Conservation (phyloP, 2,329 filamentous ascomycete genomes). For the Huntiella savannae region DNA sequence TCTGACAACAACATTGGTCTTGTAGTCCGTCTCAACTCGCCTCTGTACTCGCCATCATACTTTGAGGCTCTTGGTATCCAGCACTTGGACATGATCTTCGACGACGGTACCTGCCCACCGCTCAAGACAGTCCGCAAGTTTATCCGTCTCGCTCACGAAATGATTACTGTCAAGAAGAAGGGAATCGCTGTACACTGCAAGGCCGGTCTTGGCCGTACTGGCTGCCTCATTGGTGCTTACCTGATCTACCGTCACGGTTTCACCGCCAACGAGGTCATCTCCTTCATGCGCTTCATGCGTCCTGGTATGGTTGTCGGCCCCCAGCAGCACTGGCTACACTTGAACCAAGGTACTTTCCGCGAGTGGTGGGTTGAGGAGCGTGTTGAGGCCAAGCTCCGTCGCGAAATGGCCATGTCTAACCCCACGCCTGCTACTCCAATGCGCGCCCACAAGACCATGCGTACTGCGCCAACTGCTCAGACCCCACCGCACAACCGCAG, state of each 20-base stretch:
- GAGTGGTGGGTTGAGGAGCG: constrained; percentile 96
- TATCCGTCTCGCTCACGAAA: constrained; percentile 84
- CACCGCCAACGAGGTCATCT: constrained; percentile 91
- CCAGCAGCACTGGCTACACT: constrained; percentile 95
- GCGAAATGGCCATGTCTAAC: constrained; percentile 34
- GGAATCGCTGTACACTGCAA: constrained; percentile 97
- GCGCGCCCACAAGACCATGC: constrained; percentile 39
- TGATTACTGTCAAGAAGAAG: constrained; percentile 77
- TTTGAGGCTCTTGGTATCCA: constrained; percentile 90
- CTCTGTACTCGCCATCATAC: constrained; percentile 90
- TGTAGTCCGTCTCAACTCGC: constrained; percentile 87
- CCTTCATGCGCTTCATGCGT: constrained; percentile 97
- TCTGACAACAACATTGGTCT: constrained; percentile 72
- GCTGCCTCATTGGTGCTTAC: constrained; percentile 91
- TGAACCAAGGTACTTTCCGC: constrained; percentile 93
- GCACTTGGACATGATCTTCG: constrained; percentile 98
- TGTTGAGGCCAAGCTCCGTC: constrained; percentile 46
- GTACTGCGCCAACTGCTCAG: constrained; percentile 46
- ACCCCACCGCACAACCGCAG: constrained; percentile 63
- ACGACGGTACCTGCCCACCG: constrained; percentile 88
- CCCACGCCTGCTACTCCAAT: constrained; percentile 38
- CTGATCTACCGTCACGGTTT: constrained; percentile 95
- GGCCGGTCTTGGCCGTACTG: constrained; percentile 83
- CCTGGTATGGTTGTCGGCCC: constrained; percentile 98
- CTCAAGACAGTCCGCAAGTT: constrained; percentile 83